Conservation (phyloP, 495 filamentous ascomycete genomes). For the Hypoxylon trugodes region DNA sequence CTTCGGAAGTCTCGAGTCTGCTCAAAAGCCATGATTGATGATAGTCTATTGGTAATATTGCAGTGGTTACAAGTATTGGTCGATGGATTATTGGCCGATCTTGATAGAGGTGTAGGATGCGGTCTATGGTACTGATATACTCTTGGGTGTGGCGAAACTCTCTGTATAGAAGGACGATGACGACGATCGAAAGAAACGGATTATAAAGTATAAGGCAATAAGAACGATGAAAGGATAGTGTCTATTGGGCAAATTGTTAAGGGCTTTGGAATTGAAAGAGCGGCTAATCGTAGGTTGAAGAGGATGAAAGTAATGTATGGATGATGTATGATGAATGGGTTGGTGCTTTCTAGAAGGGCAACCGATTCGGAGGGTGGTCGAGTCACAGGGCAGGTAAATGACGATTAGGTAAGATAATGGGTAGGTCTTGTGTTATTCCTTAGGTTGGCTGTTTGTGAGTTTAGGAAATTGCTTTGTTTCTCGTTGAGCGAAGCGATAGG, state of each 20-base stretch:
- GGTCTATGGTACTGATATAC: conserved; percentile 8
- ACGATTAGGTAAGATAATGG: conserved; percentile 41
- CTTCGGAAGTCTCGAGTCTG: conserved; percentile 54
- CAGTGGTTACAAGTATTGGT: neutral
- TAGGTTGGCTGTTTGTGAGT: conserved; percentile 35
- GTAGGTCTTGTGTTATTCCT: conserved; percentile 35
- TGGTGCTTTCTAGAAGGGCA: conserved; percentile 33
- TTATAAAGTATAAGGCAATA: conserved; percentile 13
- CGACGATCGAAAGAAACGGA: conserved; percentile 5
- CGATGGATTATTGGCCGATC: neutral
- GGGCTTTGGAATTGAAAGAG: conserved; percentile 2
- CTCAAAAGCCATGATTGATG: conserved; percentile 43
- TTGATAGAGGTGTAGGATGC: neutral
- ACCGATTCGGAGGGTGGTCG: conserved; percentile 24
- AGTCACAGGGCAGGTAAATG: conserved; percentile 31
- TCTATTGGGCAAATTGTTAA: conserved; percentile 5
- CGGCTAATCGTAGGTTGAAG: conserved; percentile 8
- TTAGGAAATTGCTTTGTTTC: conserved; percentile 36
- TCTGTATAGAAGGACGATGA: conserved; percentile 8
- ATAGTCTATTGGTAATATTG: neutral
- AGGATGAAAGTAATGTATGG: conserved; percentile 8
- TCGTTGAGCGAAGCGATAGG: too few species aligned
- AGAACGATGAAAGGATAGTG: conserved; percentile 13
- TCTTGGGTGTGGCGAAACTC: neutral
- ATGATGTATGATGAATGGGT: conserved; percentile 17